Conservation (phyloP, 129 eudicot genomes). For the Arctium minus region DNA sequence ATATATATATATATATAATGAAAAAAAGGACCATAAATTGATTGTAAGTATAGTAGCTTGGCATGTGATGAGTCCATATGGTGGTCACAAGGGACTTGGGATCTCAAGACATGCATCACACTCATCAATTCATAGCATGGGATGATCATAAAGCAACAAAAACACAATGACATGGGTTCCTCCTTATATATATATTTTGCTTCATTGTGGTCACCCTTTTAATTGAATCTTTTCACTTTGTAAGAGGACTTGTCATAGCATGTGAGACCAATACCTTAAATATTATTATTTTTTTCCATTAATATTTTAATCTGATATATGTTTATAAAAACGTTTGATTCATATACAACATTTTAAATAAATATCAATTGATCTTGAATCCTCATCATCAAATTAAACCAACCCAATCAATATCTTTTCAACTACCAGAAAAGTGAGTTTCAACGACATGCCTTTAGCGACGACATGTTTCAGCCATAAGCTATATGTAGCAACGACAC, state of each 20-base stretch:
- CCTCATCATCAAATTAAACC: neutral
- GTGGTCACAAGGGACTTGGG: constrained; percentile 39
- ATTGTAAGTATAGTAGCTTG: constrained; percentile 16
- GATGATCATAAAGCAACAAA: neutral
- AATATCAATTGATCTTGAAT: neutral
- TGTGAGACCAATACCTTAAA: neutral
- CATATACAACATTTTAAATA: neutral
- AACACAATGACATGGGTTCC: neutral
- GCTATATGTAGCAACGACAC: too few species aligned
- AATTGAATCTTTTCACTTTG: neutral
- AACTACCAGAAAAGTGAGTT: too few species aligned
- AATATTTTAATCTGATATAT: too few species aligned
- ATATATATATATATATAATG: too few species aligned
- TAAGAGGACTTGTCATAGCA: neutral
- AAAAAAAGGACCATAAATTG: constrained; percentile 12
- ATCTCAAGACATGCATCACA: constrained; percentile 23
- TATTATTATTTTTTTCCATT: too few species aligned
- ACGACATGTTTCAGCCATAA: too few species aligned
- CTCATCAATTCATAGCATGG: constrained; percentile 12
- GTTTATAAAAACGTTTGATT: too few species aligned
- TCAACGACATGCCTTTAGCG: too few species aligned
- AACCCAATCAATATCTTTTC: neutral
- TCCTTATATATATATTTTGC: neutral
- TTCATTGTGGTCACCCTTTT: neutral
- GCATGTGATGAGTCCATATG: constrained; percentile 10